Base-by-base conservation (phyloP, 129 eudicot species). In the Centrapalus pauciflorus region DNA sequence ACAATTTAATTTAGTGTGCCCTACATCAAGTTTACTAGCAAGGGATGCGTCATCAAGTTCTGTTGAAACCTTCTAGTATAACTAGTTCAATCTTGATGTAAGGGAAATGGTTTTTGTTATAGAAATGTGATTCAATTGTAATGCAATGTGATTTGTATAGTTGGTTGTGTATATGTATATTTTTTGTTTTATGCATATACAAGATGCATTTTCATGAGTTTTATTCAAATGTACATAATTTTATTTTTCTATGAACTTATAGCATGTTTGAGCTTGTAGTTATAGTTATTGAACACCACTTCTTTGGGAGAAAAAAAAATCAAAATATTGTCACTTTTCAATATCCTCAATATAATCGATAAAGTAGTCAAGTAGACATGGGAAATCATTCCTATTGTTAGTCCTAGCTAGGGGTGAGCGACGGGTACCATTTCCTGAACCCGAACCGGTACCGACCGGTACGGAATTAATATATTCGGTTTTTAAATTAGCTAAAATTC, bases 41-140 rank as follows among this genome's bases (percentile, higher is more conserved):
- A 75, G 28, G 34, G 55, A 66, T 33, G 61, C 55, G 4, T 56
- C 74, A 57, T 33, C 74, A 4, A 66, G 61, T 17, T 57, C 28
- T 24, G 61, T 66, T 74, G 61, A 74, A 74, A 56, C 73, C 41
- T 74, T 35, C 10, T 74, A 74, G 79, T 55, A 74, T 51, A 41
- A 54, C 59, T 0, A 40, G 55, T 30, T 27, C 33, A 55, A 32
- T 35, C 59, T 55, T 54, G n/a, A n/a, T n/a, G 78, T 65, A 16
- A 55, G 33, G 35, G 26, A 56, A 23, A 24, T 33, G 20, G 16
- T 45, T 66, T 55, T 74, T 30, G 29, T 46, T 32, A 7, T 49
- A 4, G 12, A 45, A 59, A 24, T 37, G 37, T 67, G 56, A 49
- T 60, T 48, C 12, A 43, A 50, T 21, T 74, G 29, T 32, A 57